A percentile compares a stretch with the other conserved stretches of the same genome.
Conservation (phyloP, 352 stramenopile species). For the Globisporangium polare region DNA sequence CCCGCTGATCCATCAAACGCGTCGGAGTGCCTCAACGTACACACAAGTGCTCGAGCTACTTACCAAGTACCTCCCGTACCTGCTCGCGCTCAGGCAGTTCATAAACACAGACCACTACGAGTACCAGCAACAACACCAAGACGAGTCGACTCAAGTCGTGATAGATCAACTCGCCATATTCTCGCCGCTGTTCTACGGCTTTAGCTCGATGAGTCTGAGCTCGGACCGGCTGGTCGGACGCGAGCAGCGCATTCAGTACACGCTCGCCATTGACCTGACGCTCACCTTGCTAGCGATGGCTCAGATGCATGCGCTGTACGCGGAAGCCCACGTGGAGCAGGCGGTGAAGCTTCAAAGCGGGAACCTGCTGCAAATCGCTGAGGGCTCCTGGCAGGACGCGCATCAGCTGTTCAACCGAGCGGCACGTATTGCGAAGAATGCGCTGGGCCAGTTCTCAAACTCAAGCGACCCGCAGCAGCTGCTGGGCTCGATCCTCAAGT, state of each 20-base stretch:
- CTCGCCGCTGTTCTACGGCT: slow-evolving; percentile 45
- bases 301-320: slow-evolving; percentile 29
- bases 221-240: slow-evolving; percentile 27
- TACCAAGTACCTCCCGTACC: slow-evolving; percentile 35
- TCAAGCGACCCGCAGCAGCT: background rate
- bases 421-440: slow-evolving; percentile 5
- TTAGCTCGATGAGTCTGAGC: slow-evolving; percentile 28
- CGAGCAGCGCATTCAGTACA: slow-evolving; percentile 20
- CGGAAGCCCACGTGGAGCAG: slow-evolving; percentile 24
- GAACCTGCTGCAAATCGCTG: slow-evolving; percentile 24
- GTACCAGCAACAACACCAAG: background rate
- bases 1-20: slow-evolving; percentile 25
- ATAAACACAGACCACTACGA: background rate
- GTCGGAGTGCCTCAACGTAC: slow-evolving; percentile 16
- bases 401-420: slow-evolving; percentile 23
- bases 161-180: slow-evolving; percentile 15
- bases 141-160: background rate
- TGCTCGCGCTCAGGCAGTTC: slow-evolving; percentile 38
- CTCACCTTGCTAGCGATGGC: slow-evolving; percentile 34
- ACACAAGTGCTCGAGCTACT: slow-evolving; percentile 28
- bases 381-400: slow-evolving; percentile 27
- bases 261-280: slow-evolving; percentile 29
- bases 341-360: slow-evolving; percentile 8
- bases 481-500: slow-evolving; percentile 1
- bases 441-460: background rate